Percentiles rank a stretch among this genome's conserved stretches.
Evolutionary conservation across 1,139 yeast genomes (phyloP).

Genomic region (Ogataea hybrid): DNA sequence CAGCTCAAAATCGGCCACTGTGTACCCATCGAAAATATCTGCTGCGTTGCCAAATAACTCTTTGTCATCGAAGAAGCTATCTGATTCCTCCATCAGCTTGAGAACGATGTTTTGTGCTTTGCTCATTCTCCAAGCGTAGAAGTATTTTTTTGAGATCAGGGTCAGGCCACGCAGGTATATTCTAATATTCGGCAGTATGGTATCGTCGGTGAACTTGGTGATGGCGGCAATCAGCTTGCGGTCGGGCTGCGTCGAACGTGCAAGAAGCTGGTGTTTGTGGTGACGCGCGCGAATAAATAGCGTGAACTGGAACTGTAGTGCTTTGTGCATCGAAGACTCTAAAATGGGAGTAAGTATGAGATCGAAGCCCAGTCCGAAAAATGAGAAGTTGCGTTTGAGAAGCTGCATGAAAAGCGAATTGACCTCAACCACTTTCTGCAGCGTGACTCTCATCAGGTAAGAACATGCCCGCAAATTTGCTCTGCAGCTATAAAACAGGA

Average conservation of each 20-base stretch:
- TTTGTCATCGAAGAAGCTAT: slow-evolving; percentile 3
- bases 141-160: slow-evolving; percentile 40
- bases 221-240: slow-evolving; percentile 5
- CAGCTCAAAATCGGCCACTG: slow-evolving; percentile 18
- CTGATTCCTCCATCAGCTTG: slow-evolving; percentile 33
- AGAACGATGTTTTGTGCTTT: slow-evolving; percentile 47
- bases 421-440: slow-evolving; percentile 20
- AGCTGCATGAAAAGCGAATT: slow-evolving; percentile 24
- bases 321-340: slow-evolving; percentile 30
- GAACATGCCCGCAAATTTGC: slow-evolving; percentile 22
- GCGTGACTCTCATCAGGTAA: slow-evolving; percentile 18
- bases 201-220: slow-evolving; percentile 4
- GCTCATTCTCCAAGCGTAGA: slow-evolving; percentile 53
- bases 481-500: slow-evolving; percentile 24
- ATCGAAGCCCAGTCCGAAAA: slow-evolving; percentile 32
- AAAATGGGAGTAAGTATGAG: slow-evolving; percentile 25
- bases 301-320: slow-evolving; percentile 26
- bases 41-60: not conserved
- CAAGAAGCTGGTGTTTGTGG: slow-evolving; percentile 42
- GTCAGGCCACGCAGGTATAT: slow-evolving; percentile 22
- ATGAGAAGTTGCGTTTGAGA: slow-evolving; percentile 18
- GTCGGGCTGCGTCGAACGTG: slow-evolving; percentile 38
- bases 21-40: slow-evolving; percentile 19
- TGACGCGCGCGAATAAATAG: slow-evolving; percentile 41
- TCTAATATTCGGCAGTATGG: slow-evolving; percentile 17